Evolutionary conservation across 805 yeast genomes (phyloP), one percentile per base, ranked within the genome.

Genomic region (Barnettozyma sp.): DNA sequence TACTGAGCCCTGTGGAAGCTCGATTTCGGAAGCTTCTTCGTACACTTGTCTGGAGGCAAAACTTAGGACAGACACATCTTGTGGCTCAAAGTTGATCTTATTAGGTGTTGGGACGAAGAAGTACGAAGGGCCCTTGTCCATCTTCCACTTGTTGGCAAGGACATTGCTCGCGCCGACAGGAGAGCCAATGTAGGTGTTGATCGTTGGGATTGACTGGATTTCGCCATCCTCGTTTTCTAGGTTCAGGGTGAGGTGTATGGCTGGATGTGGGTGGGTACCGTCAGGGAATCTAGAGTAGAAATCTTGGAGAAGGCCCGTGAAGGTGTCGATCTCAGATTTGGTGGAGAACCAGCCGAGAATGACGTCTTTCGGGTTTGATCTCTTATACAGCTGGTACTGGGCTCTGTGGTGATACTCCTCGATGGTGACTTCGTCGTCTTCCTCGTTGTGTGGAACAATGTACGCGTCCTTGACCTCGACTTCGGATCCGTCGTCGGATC

Each of bases 331-430:
- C 45, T 65, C 66, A 14, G 71, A 63, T 32, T 66, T 63, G 13
- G 81, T 65, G 34, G 80, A 78, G 57, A 82, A 86, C 95, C 95
- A 86, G 38, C 95, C 95, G 32, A 86, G 68, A 37, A 86, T 80
- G 34, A 70, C 68, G 45, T 78, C 82, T 54, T 81, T 82, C 39
- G 92, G 90, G 60, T 79, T 80, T 22, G 90, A 77, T 54, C 75
- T 76, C 63, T 78, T 81, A 62, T 82, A 75, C 52, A 86, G 63
- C 49, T 76, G 78, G 60, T 66, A 82, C 59, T 82, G 72, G 22
- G 77, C 64, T 54, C 74, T 72, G 67, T 83, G 86, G 56, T 75
- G 79, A 40, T 78, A 80, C 51, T 82, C 84, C 54, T 80, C 88
- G 42, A 86, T 77, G 40, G 79, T 71, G 43, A 86, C 74, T 45